These are phyloP conservation scores for Phytophthora rubi DNA, from an alignment of 352 stramenopile genomes.

Conservation along the genomic window DNA sequence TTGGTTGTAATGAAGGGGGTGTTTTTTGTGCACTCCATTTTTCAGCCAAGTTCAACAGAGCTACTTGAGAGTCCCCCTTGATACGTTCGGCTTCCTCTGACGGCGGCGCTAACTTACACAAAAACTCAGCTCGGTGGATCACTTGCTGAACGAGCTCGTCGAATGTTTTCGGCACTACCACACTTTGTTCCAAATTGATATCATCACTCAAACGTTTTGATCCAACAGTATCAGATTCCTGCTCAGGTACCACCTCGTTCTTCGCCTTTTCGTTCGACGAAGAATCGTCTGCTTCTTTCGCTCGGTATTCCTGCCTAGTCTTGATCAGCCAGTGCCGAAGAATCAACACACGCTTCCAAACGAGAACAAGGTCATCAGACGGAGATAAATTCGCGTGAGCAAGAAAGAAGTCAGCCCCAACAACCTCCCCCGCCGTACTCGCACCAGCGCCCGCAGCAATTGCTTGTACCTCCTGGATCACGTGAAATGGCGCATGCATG, in stretches of 20 bases:
- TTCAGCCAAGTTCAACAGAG: slow-evolving; percentile 82
- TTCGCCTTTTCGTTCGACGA: slow-evolving; percentile 6
- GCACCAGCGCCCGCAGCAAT: slow-evolving; percentile 61
- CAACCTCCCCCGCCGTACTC: slow-evolving; percentile 26
- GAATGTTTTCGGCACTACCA: slow-evolving; percentile 72
- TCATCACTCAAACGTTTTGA: slow-evolving; percentile 24
- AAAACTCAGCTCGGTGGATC: slow-evolving; percentile 71
- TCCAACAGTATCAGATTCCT: background rate
- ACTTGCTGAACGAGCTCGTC: slow-evolving; percentile 73
- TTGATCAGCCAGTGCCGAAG: slow-evolving; percentile 89
- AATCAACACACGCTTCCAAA: slow-evolving; percentile 86
- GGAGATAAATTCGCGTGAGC: slow-evolving; percentile 66
- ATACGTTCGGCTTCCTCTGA: slow-evolving; percentile 75
- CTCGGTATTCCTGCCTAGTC: slow-evolving; percentile 77
- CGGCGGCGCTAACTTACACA: slow-evolving; percentile 76
- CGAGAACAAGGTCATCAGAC: slow-evolving; percentile 70
- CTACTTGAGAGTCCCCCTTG: slow-evolving; percentile 70
- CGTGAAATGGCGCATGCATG: slow-evolving; percentile 77
- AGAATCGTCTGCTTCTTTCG: slow-evolving; percentile 56
- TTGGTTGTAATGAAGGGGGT: slow-evolving; percentile 80
- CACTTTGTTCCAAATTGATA: slow-evolving; percentile 63
- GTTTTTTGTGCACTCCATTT: slow-evolving; percentile 89
- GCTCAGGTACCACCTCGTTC: background rate
- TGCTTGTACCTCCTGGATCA: slow-evolving; percentile 80
- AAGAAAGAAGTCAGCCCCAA: slow-evolving; percentile 40